Base-by-base conservation (phyloP, 352 stramenopile species). In the Hyphochytrium catenoides region DNA sequence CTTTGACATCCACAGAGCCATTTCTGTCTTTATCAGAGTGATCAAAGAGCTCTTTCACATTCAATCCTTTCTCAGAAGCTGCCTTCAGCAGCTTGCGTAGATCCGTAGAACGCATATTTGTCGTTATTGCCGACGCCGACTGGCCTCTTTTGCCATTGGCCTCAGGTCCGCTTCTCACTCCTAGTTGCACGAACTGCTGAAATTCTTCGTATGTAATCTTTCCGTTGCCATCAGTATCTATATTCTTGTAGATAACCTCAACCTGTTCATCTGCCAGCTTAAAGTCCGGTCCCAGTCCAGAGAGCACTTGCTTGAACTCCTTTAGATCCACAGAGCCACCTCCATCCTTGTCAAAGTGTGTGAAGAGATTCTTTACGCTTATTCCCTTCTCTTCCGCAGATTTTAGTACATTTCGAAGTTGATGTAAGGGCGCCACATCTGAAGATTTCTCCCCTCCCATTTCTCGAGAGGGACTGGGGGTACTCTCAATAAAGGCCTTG, bases 21-120 rank as follows among this genome's bases (percentile, higher is more conserved):
- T 52, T 54, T 2, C 44, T 45, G 24, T 73, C 46, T 4, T 26
- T 37, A 39, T 76, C 66, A 32, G 76, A 67, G 39, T 69, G 56
- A 2, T 39, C 43, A 41, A 79, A 75, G 15, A 50, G 59, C 4
- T 46, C 20, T 3, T 51, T 46, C 1, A 71, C 43, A 21, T 56
- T 47, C 20, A 59, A 41, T 14, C 57, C 57, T 12, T 34, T 48
- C 6, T 36, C 36, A 12, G 58, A 31, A 6, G 54, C 54, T 6
- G 26, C 30, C 2, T 48, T 20, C 15, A 72, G 29, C 9, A 69
- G 26, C 2, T 45, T 42, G 2, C 39, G 39, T 11, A 72, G 39
- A 9, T 49, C 50, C 4, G 48, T 34, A 11, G 12, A 31, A 8
- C 3, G 24, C 15, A 25, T 20, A 23, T n/a, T 26, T 2, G 37